phyloP scores from a whole-genome alignment of 2,329 filamentous ascomycete species.

The Aschersonia sp. region DNA sequence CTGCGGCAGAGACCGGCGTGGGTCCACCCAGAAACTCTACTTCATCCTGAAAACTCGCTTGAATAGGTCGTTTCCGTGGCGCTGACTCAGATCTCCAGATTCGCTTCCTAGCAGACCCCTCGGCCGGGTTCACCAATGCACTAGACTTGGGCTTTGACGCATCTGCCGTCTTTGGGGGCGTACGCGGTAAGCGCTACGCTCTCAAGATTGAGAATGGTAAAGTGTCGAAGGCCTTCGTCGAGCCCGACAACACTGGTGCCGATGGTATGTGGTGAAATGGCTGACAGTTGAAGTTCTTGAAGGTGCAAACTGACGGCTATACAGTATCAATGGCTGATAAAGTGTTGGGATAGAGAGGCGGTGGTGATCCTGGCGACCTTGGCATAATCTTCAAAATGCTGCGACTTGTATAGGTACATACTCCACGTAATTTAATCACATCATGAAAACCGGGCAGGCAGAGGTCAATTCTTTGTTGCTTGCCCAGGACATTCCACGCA shows the following conservation, averaged over 20 bases:
- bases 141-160: conserved; percentile 75
- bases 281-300: not conserved
- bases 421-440: no score
- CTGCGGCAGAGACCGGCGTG: conserved; percentile 60
- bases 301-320: not conserved
- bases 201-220: conserved; percentile 73
- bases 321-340: conserved; percentile 37
- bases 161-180: conserved; percentile 63
- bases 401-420: no score
- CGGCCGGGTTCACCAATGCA: conserved; percentile 65
- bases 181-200: conserved; percentile 78
- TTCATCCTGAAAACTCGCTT: not conserved
- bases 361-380: no score
- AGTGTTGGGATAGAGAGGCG: conserved; percentile 20
- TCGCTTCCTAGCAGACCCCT: conserved; percentile 76
- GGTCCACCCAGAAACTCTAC: conserved; percentile 20
- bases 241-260: conserved; percentile 78
- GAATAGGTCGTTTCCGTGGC: not conserved
- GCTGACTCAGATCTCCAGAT: conserved; percentile 39
- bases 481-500: no score
- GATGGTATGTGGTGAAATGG: conserved; percentile 36
- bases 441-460: no score
- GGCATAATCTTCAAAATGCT: no score
- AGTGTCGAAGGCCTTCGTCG: conserved; percentile 66
- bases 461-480: no score